Conservation (phyloP, 1,139 yeast genomes). For the Lodderomyces elongisporus region DNA sequence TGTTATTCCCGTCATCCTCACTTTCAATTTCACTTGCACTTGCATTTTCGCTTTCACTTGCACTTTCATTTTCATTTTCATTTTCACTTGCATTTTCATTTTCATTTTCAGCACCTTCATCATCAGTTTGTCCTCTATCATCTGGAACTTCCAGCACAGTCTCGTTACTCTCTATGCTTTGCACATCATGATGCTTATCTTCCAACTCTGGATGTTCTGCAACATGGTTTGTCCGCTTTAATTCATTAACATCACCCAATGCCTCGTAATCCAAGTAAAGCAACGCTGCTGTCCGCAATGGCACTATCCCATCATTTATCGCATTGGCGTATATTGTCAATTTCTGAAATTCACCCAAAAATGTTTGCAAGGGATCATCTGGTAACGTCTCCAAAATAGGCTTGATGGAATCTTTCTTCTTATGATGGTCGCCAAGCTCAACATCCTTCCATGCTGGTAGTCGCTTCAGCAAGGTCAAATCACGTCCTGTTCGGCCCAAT, state of each 20-base stretch:
- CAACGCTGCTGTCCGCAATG: constrained; percentile 58
- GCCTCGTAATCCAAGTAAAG: constrained; percentile 46
- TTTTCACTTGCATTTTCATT: constrained; percentile 5
- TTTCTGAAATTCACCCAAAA: constrained; percentile 58
- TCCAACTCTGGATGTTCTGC: constrained; percentile 13
- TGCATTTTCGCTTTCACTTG: too few species aligned
- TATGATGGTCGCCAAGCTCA: constrained; percentile 7
- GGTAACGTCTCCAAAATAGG: constrained; percentile 76
- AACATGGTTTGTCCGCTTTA: constrained; percentile 16
- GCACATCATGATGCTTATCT: constrained; percentile 10
- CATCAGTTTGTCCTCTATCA: constrained; percentile 7
- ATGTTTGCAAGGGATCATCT: constrained; percentile 66
- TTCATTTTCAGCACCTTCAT: constrained; percentile 12
- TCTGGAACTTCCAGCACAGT: constrained; percentile 13
- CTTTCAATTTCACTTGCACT: constrained; percentile 5
- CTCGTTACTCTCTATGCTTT: constrained; percentile 10
- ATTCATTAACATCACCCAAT: constrained; percentile 30
- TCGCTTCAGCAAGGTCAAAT: constrained; percentile 56
- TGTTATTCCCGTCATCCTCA: constrained; percentile 6
- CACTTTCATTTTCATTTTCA: constrained; percentile 6
- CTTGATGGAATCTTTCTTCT: constrained; percentile 22
- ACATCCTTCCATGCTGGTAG: constrained; percentile 18
- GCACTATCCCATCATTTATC: constrained; percentile 91
- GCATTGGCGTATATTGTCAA: constrained; percentile 79
- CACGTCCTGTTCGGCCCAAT: constrained; percentile 90